A percentile compares a stretch with the other conserved stretches of the same genome.
Evolutionary conservation across 345 rosid genomes (phyloP).

Genomic region (Arabidopsis arenosa): DNA sequence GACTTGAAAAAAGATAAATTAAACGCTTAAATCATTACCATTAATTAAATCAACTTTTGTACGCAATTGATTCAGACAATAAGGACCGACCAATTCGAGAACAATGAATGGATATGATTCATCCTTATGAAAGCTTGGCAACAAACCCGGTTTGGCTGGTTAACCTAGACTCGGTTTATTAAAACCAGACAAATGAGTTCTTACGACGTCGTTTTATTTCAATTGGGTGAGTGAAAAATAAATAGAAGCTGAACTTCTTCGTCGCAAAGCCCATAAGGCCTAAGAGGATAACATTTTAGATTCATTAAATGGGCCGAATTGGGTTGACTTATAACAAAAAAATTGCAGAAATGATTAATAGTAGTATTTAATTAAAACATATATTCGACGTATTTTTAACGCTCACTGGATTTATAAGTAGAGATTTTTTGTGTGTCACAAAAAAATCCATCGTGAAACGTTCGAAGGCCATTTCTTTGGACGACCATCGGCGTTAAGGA

Average conservation of each 20-base stretch:
- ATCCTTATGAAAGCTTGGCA: not conserved
- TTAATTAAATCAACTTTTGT: constrained; percentile 3
- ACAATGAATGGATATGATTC: constrained; percentile 29
- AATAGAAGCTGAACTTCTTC: not conserved
- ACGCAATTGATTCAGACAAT: constrained; percentile 40
- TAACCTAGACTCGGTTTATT: constrained; percentile 2
- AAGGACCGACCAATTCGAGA: constrained; percentile 34
- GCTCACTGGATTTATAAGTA: constrained; percentile 36
- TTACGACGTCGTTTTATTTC: constrained; percentile 26
- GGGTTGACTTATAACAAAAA: too few species aligned
- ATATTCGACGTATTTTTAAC: constrained; percentile 48
- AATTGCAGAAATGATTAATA: not conserved
- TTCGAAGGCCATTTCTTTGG: constrained; percentile 18
- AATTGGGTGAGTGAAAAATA: not conserved
- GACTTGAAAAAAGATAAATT: constrained; percentile 1
- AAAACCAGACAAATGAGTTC: constrained; percentile 48
- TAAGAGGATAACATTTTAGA: not conserved
- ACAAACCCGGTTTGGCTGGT: not conserved
- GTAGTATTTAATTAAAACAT: not conserved
- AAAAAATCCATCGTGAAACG: constrained; percentile 23
- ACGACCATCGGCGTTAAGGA: constrained; percentile 36
- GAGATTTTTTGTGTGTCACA: constrained; percentile 4
- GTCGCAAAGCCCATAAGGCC: constrained; percentile 9
- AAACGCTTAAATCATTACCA: constrained; percentile 28
- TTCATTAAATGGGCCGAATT: constrained; percentile 25